Conservation (phyloP, 441 rosid species). For the Macaranga tanarius region DNA sequence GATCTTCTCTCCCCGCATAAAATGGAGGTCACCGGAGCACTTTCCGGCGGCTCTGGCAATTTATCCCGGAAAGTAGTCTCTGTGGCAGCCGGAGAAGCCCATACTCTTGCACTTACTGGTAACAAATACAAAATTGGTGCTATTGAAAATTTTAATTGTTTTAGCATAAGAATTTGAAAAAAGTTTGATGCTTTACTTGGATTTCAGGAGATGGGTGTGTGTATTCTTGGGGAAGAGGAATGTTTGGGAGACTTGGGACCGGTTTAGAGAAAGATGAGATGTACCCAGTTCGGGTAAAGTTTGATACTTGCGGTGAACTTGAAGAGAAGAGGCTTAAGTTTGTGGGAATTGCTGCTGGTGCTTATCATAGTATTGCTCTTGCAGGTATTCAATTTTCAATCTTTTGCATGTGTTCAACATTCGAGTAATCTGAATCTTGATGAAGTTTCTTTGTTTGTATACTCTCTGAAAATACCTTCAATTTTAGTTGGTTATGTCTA, state of each 20-base stretch:
- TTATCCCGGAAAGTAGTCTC: slow-evolving; percentile 45
- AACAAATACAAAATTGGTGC: background rate
- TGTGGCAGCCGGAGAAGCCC: slow-evolving; percentile 80
- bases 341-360: slow-evolving; percentile 77
- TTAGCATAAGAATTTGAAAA: background rate
- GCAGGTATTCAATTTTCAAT: slow-evolving; percentile 44
- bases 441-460: no score
- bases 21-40: slow-evolving; percentile 40
- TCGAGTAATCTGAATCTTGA: no score
- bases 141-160: background rate
- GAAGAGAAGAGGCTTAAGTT: slow-evolving; percentile 42
- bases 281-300: slow-evolving; percentile 55
- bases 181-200: background rate
- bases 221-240: slow-evolving; percentile 92
- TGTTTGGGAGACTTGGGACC: slow-evolving; percentile 83
- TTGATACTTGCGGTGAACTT: slow-evolving; percentile 25
- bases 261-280: slow-evolving; percentile 71
- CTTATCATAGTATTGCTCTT: slow-evolving; percentile 86
- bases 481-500: no score
- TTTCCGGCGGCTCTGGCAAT: slow-evolving; percentile 28
- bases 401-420: background rate
- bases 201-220: slow-evolving; percentile 72
- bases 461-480: no score
- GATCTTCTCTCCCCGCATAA: slow-evolving; percentile 3
- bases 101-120: slow-evolving; percentile 79